A percentile compares a stretch with the other conserved stretches of the same genome.
Conservation (phyloP, 176 grass and related monocot genomes). For the Chrysopogon serrulatus region DNA sequence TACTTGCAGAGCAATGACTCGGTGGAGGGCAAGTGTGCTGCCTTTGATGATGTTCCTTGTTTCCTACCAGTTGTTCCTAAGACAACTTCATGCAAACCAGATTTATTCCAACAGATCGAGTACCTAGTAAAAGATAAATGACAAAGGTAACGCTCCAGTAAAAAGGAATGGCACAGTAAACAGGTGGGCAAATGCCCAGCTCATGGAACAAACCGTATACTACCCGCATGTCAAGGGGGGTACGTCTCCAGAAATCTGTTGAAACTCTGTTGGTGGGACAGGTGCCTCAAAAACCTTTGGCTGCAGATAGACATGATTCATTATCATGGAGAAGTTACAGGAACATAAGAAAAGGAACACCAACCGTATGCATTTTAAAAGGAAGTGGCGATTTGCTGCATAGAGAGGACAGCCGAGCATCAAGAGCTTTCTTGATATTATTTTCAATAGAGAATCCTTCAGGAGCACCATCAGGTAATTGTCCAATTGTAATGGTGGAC, state of each 20-base stretch:
- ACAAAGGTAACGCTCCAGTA: neutral
- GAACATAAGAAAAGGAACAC: conserved; percentile 6
- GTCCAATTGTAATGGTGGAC: conserved; percentile 61
- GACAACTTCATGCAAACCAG: conserved; percentile 72
- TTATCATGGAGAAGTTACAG: neutral
- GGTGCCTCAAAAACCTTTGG: conserved; percentile 61
- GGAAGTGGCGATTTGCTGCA: neutral
- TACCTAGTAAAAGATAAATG: conserved; percentile 43
- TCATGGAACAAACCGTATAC: conserved; percentile 35
- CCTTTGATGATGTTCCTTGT: conserved; percentile 83
- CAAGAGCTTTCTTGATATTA: conserved; percentile 38
- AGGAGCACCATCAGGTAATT: conserved; percentile 33
- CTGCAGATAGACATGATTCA: conserved; percentile 24
- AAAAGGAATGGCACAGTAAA: neutral
- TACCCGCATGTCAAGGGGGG: conserved; percentile 94
- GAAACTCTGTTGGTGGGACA: conserved; percentile 62
- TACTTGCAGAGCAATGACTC: conserved; percentile 95
- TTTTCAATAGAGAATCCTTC: conserved; percentile 37
- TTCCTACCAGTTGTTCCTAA: conserved; percentile 88
- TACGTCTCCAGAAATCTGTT: conserved; percentile 37
- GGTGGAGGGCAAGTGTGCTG: conserved; percentile 51
- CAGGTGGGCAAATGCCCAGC: neutral
- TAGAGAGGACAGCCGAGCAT: conserved; percentile 41
- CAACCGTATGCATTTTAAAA: conserved; percentile 43
- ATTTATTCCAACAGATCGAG: conserved; percentile 92